Percentiles rank a stretch among this genome's conserved stretches.
Conservation (phyloP, 352 stramenopile genomes). For the Phytophthora fragariae region DNA sequence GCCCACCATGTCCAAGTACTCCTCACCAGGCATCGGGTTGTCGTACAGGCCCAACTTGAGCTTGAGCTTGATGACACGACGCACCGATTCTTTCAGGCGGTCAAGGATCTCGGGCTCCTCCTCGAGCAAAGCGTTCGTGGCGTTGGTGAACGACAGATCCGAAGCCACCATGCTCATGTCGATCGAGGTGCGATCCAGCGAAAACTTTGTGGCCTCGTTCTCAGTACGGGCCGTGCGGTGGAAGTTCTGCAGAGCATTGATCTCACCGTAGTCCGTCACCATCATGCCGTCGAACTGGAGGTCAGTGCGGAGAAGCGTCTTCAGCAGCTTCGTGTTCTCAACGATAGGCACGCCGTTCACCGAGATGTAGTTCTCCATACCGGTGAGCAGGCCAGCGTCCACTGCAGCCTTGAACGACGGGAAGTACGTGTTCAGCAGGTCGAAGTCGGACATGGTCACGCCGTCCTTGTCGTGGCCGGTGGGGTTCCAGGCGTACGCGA, state of each 20-base stretch:
- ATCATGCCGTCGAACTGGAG: constrained; percentile 80
- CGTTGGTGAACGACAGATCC: constrained; percentile 45
- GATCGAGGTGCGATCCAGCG: constrained; percentile 68
- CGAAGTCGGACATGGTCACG: constrained; percentile 59
- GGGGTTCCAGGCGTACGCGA: constrained; percentile 71
- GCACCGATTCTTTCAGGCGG: constrained; percentile 54
- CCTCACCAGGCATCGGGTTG: constrained; percentile 48
- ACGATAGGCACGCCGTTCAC: constrained; percentile 88
- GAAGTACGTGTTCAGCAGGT: constrained; percentile 75
- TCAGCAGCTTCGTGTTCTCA: constrained; percentile 67
- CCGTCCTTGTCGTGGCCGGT: constrained; percentile 77
- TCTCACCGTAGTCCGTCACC: constrained; percentile 90
- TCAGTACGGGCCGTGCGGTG: constrained; percentile 42
- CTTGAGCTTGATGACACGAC: constrained; percentile 71
- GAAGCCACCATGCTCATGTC: constrained; percentile 88
- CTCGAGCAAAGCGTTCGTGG: constrained; percentile 42
- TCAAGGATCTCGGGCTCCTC: constrained; percentile 27
- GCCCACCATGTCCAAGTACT: constrained; percentile 48
- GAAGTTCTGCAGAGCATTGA: constrained; percentile 42
- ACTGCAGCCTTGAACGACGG: constrained; percentile 74
- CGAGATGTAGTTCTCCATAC: constrained; percentile 93
- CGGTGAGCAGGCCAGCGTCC: constrained; percentile 66
- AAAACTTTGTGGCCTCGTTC: constrained; percentile 53
- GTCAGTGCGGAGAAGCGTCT: constrained; percentile 67
- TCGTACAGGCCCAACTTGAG: constrained; percentile 64